Evolutionary conservation across 495 filamentous ascomycete genomes (phyloP).

Genomic region (Penicillium waksmanii): DNA sequence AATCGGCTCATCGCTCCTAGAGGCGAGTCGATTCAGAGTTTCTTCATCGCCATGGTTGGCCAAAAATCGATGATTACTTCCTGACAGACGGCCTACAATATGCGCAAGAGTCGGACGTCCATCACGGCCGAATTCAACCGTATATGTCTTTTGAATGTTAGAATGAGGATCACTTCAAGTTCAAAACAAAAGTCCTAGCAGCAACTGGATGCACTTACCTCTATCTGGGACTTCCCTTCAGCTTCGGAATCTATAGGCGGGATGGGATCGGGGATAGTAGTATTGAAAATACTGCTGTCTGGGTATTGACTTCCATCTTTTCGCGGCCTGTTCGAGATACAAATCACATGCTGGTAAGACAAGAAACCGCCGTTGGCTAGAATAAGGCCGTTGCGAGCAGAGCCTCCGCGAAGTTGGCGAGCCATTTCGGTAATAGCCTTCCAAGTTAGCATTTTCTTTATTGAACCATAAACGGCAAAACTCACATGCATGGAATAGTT

Average conservation of each 20-base stretch:
- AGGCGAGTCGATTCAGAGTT: conserved; percentile 12
- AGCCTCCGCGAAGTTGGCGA: conserved; percentile 45
- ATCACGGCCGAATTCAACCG: conserved; percentile 52
- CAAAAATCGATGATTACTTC: conserved; percentile 50
- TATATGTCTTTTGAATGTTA: conserved; percentile 51
- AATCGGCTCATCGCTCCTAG: conserved; percentile 13
- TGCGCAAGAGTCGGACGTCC: conserved; percentile 45
- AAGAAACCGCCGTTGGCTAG: conserved; percentile 60
- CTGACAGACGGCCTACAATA: conserved; percentile 51
- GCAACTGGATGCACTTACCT: conserved; percentile 36
- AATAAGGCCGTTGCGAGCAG: conserved; percentile 47
- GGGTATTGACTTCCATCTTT: conserved; percentile 43
- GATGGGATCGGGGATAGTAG: conserved; percentile 28
- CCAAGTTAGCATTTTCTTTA: background rate
- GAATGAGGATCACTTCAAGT: conserved; percentile 4
- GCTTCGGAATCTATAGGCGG: conserved; percentile 40
- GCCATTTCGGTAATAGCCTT: conserved; percentile 55
- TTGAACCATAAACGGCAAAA: conserved; percentile 2
- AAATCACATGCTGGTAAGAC: conserved; percentile 58
- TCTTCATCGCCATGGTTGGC: conserved; percentile 49
- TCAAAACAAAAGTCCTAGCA: background rate
- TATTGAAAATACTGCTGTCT: conserved; percentile 36
- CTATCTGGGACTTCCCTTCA: conserved; percentile 50
- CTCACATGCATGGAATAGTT: conserved; percentile 64
- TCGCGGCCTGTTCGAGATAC: conserved; percentile 47